phyloP scores from a whole-genome alignment of 306 rosid genomes.

The Cicer yamashitae region DNA sequence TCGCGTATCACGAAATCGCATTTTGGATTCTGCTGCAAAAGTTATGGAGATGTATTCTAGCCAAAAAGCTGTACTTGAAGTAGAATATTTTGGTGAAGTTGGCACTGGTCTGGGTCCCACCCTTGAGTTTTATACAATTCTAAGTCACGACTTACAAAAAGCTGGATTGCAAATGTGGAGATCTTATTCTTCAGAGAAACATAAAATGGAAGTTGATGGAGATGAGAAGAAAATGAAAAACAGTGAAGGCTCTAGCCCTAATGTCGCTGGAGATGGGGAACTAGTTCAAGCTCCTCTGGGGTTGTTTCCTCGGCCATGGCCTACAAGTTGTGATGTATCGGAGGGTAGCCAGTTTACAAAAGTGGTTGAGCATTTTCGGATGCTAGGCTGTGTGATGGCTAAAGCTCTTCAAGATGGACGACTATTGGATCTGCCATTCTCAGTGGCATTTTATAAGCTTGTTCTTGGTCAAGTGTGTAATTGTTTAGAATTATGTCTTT shows the following conservation, averaged over 20 bases:
- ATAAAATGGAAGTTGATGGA: constrained; percentile 73
- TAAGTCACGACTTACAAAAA: constrained; percentile 94
- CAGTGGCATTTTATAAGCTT: constrained; percentile 86
- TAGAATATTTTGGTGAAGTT: constrained; percentile 99
- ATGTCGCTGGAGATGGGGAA: constrained; percentile 57
- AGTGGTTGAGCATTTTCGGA: constrained; percentile 82
- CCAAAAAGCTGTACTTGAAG: constrained; percentile 99
- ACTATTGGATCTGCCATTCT: constrained; percentile 86
- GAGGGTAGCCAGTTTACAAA: constrained; percentile 76
- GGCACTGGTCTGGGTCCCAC: constrained; percentile 99
- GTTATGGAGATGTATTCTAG: constrained; percentile 99
- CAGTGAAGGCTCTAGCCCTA: constrained; percentile 40
- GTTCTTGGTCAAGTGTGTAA: constrained; percentile 87
- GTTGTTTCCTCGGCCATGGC: constrained; percentile 94
- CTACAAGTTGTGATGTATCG: constrained; percentile 68
- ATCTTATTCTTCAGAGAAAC: constrained; percentile 50
- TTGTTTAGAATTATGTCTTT: constrained; percentile 1
- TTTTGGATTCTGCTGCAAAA: constrained; percentile 96
- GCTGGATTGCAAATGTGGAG: constrained; percentile 92
- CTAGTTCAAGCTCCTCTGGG: constrained; percentile 87
- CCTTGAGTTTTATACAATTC: constrained; percentile 93
- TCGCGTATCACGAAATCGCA: constrained; percentile 93
- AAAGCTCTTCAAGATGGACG: constrained; percentile 99
- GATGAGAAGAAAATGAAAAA: constrained; percentile 58
- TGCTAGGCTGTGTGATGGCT: constrained; percentile 90